Evolutionary conservation across 1,284 basidiomycete genomes (phyloP).

Genomic region (Phellopilus nigrolimitatus): DNA sequence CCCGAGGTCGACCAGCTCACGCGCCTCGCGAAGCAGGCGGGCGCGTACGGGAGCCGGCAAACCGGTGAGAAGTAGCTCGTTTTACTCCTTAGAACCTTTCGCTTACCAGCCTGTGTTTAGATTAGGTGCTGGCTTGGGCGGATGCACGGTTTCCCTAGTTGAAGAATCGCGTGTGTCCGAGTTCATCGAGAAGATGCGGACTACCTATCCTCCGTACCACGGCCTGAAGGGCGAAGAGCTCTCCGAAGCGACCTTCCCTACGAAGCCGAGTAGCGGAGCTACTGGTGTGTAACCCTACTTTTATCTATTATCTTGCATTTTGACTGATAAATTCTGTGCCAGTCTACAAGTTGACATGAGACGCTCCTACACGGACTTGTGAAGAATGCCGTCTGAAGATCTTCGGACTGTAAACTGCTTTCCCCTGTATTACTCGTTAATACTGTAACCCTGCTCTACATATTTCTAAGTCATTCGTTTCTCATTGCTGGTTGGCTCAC

Average conservation of each 20-base stretch:
- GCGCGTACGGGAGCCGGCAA: slow-evolving; percentile 73
- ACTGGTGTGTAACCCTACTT: slow-evolving; percentile 55
- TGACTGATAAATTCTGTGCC: too few species aligned
- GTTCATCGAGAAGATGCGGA: slow-evolving; percentile 65
- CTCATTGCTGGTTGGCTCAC: too few species aligned
- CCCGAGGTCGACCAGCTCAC: slow-evolving; percentile 71
- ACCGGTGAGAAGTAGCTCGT: slow-evolving; percentile 46
- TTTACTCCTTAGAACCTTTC: not conserved
- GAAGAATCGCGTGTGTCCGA: slow-evolving; percentile 56
- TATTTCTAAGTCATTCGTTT: too few species aligned
- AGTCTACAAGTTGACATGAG: too few species aligned
- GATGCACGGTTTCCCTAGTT: slow-evolving; percentile 82
- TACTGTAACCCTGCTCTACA: too few species aligned
- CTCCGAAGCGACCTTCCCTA: slow-evolving; percentile 75
- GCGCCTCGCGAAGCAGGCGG: slow-evolving; percentile 54
- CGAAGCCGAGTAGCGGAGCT: slow-evolving; percentile 78
- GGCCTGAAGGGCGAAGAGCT: slow-evolving; percentile 56
- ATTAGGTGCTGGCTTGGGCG: slow-evolving; percentile 87
- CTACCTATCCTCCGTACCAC: slow-evolving; percentile 58
- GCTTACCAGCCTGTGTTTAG: slow-evolving; percentile 1
- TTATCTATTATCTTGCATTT: too few species aligned
- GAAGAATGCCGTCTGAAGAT: too few species aligned
- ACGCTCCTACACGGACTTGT: too few species aligned
- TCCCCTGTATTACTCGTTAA: too few species aligned
- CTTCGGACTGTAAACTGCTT: too few species aligned